Conservation (phyloP, 2,329 filamentous ascomycete genomes). For the Xylariaceae sp. region DNA sequence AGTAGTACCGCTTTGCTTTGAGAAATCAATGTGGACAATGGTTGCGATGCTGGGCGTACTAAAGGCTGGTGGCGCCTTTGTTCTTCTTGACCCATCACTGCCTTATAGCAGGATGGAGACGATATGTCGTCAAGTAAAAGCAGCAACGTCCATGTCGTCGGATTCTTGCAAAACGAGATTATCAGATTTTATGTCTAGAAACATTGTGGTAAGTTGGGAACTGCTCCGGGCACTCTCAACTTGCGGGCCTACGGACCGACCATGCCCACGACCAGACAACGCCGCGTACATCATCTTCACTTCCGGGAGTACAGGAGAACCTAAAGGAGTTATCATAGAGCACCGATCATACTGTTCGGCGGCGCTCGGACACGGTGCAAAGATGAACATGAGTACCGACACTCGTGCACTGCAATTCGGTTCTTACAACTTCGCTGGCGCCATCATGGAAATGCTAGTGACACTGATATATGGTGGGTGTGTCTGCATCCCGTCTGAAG, state of each 20-base stretch:
- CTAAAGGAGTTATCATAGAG: slow-evolving; percentile 53
- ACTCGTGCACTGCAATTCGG: slow-evolving; percentile 33
- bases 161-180: neutral
- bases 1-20: slow-evolving; percentile 5
- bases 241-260: neutral
- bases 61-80: slow-evolving; percentile 5
- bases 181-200: too few relatives aligned
- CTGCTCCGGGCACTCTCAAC: neutral
- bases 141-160: neutral
- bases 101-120: neutral
- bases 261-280: slow-evolving; percentile 7
- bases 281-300: slow-evolving; percentile 52
- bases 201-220: neutral
- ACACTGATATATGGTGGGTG: slow-evolving; percentile 47
- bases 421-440: slow-evolving; percentile 49
- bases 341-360: slow-evolving; percentile 16
- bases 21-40: slow-evolving; percentile 4
- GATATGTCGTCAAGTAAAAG: slow-evolving; percentile 2
- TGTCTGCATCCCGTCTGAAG: slow-evolving; percentile 48
- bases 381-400: slow-evolving; percentile 13
- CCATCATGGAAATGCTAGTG: slow-evolving; percentile 47
- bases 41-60: slow-evolving; percentile 10
- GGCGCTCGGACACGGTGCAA: neutral
- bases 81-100: slow-evolving; percentile 1
- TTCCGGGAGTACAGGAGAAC: slow-evolving; percentile 55